Percentiles rank a stretch among this genome's conserved stretches.
Conservation (phyloP, 345 rosid species). For the Eucalyptus pumila region DNA sequence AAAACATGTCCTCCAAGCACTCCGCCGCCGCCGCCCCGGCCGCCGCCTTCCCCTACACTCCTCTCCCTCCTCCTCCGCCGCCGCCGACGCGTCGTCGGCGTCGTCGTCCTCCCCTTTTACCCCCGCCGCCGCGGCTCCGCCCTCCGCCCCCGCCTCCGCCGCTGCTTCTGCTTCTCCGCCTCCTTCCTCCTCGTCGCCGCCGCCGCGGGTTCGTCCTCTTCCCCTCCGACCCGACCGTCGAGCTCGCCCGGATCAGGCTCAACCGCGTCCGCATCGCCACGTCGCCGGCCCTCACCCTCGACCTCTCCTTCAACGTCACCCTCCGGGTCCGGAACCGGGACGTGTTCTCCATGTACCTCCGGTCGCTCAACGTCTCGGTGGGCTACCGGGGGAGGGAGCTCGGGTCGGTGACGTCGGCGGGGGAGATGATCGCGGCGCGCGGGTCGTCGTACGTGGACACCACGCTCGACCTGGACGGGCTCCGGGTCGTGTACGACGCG, state of each 20-base stretch:
- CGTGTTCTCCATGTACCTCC: constrained; percentile 51
- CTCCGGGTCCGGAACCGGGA: constrained; percentile 54
- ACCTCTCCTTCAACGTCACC: constrained; percentile 56
- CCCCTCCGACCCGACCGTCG: constrained; percentile 62
- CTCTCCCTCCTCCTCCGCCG: constrained; percentile 18
- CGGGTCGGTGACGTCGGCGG: constrained; percentile 45
- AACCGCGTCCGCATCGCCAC: constrained; percentile 40
- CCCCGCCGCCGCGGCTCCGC: constrained; percentile 11
- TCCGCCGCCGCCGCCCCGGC: background rate
- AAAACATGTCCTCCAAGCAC: constrained; percentile 22
- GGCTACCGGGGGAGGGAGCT: constrained; percentile 78
- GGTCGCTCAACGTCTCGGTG: constrained; percentile 45
- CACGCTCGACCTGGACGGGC: constrained; percentile 64
- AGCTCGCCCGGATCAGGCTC: constrained; percentile 38
- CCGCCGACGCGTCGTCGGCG: constrained; percentile 6
- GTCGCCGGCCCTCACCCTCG: constrained; percentile 33
- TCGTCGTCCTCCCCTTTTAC: constrained; percentile 38
- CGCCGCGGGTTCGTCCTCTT: constrained; percentile 36
- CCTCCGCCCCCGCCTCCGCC: constrained; percentile 18
- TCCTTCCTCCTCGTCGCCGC: constrained; percentile 35
- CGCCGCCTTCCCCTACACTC: constrained; percentile 21
- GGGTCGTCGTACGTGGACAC: constrained; percentile 60
- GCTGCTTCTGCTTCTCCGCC: constrained; percentile 24
- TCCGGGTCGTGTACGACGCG: constrained; percentile 55
- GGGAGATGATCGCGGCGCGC: constrained; percentile 50